Conservation (phyloP, 192 early-diverging fungal genomes). For the Dimargaris xerosporica region DNA sequence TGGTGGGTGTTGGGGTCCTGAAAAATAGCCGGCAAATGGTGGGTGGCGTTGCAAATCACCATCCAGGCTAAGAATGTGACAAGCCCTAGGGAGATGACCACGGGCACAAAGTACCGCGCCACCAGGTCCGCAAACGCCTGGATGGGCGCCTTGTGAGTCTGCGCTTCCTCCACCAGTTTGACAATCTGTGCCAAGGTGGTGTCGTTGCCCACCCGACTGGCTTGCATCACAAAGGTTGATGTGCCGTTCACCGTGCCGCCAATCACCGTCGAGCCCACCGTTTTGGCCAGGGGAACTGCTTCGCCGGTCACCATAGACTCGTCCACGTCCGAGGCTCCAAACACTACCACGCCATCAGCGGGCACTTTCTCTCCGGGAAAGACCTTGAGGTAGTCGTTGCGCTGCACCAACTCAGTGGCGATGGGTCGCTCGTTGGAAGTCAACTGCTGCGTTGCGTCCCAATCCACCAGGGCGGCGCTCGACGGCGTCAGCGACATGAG, state of each 20-base stretch:
- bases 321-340: conserved; percentile 66
- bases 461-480: conserved; percentile 40
- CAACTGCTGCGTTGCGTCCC: conserved; percentile 17
- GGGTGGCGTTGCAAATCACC: conserved; percentile 29
- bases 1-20: conserved; percentile 31
- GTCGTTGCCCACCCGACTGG: conserved; percentile 74
- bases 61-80: conserved; percentile 69
- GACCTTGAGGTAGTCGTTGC: conserved; percentile 72
- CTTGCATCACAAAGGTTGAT: conserved; percentile 71
- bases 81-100: conserved; percentile 54
- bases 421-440: conserved; percentile 45
- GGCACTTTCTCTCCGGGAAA: conserved; percentile 89
- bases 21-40: conserved; percentile 25
- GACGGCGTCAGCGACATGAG: conserved; percentile 77
- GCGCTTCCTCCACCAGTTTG: conserved; percentile 81
- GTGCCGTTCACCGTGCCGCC: conserved; percentile 92
- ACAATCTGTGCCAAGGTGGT: conserved; percentile 87
- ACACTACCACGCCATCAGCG: conserved; percentile 65
- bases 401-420: conserved; percentile 70
- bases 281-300: conserved; percentile 61
- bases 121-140: conserved; percentile 83
- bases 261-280: conserved; percentile 46
- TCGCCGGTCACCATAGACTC: conserved; percentile 97
- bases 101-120: conserved; percentile 84
- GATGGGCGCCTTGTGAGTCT: conserved; percentile 89